Conservation (phyloP, 2,329 filamentous ascomycete species). For the Tolypocladium tundrense region DNA sequence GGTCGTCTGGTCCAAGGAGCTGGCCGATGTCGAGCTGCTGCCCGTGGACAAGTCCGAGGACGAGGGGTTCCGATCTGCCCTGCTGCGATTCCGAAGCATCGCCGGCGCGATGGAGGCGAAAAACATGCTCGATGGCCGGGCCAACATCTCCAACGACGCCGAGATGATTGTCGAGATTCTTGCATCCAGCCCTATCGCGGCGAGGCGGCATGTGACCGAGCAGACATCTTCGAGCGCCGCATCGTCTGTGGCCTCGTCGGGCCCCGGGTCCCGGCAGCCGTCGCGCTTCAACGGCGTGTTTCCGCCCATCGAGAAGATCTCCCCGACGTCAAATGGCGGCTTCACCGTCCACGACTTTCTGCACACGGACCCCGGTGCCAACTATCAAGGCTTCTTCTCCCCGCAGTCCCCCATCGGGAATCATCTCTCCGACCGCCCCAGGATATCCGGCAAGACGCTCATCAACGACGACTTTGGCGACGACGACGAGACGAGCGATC, state of each 20-base stretch:
- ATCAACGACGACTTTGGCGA: slow-evolving; percentile 58
- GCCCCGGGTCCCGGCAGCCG: slow-evolving; percentile 36
- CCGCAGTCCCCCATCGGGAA: slow-evolving; percentile 65
- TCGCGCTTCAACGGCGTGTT: slow-evolving; percentile 54
- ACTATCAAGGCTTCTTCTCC: slow-evolving; percentile 57
- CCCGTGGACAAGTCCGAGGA: slow-evolving; percentile 39
- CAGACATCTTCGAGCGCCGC: slow-evolving; percentile 8
- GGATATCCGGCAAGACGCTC: slow-evolving; percentile 57
- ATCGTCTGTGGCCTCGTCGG: slow-evolving; percentile 9
- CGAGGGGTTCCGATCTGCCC: slow-evolving; percentile 37
- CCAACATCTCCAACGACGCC: slow-evolving; percentile 37
- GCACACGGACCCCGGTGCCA: slow-evolving; percentile 41
- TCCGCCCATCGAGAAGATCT: slow-evolving; percentile 49
- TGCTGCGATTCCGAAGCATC: slow-evolving; percentile 42
- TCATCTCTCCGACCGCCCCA: slow-evolving; percentile 50
- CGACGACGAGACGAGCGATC: slow-evolving; percentile 59
- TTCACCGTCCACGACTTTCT: slow-evolving; percentile 47
- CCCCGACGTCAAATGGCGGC: slow-evolving; percentile 46
- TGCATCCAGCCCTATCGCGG: slow-evolving; percentile 23
- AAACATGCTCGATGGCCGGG: slow-evolving; percentile 45
- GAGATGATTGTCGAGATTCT: slow-evolving; percentile 50
- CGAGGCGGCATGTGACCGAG: slow-evolving; percentile 16
- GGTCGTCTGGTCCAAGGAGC: slow-evolving; percentile 48
- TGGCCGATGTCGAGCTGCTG: slow-evolving; percentile 40
- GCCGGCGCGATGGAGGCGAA: slow-evolving; percentile 46